Base-by-base conservation (phyloP, 2,329 filamentous ascomycete genomes). In the Verticillium dahliae region DNA sequence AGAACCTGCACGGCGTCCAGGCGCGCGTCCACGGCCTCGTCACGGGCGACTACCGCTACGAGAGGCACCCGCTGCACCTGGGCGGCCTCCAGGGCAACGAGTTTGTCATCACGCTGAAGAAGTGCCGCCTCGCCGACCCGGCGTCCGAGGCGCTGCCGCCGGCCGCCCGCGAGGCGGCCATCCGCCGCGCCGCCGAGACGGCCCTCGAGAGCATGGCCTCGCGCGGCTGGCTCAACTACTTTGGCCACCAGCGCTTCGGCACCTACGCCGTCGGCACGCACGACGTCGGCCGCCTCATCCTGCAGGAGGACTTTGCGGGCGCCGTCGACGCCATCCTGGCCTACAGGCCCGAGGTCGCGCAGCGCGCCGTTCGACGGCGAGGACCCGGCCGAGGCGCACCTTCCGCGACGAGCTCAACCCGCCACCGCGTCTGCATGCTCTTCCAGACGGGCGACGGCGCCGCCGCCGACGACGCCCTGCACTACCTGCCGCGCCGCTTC, bases 221-320 rank as follows among this genome's bases (percentile, higher is more conserved):
- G 54, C 83, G 88, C 55, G 95, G 95, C 2, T 99, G 96, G 80
- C 88, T 99, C 75, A 99, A 99, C 76, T 99, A 98, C 78, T 99
- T 93, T 71, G 95, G 95, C 9, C 86, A 98, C n/a, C 95, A 99
- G 76, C 88, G 95, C 31, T 99, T 99, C 69, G 95, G 95, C 34
- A 94, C 92, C 0, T 94, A 95, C 74, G 80, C 86, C 34, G 89
- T 91, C 13, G 90, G 92, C 38, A 99, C 95, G 0, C 92, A 98
- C 70, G 84, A 88, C 50, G 80, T 97, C 58, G 95, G 95, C 57
- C 85, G 89, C 71, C 88, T 91, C 72, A 92, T 99, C 71, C 82
- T 99, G 0, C 84, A 90, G 67, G 89, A 85, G 35, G 87, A 97
- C 69, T 92, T 92, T 67, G 83, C 93, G 71, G 90, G 85, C 37